Base-by-base conservation (phyloP, 2,329 filamentous ascomycete genomes). In the Ophiostoma perfectum region DNA sequence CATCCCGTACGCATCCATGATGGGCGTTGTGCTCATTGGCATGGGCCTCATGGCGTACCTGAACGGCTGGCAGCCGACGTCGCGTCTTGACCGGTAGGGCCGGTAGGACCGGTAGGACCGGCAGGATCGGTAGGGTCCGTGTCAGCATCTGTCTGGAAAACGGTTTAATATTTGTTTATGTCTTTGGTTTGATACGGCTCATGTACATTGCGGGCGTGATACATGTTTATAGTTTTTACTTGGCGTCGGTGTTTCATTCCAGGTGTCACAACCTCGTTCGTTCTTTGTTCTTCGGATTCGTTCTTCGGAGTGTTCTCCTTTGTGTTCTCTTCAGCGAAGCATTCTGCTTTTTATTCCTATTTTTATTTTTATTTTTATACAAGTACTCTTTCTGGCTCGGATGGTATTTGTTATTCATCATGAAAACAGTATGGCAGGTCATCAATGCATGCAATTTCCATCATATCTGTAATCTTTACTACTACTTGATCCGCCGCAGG, bases 1-100 rank as follows among this genome's bases (percentile, higher is more conserved):
- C 68, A 81, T 91, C 69, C 91, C 91, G 16, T 94, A 93, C 75
- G 89, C 90, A 55, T 93, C 90, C 1, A 92, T 94, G 85, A 79
- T 95, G 63, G 90, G 91, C 11, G 91, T 95, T 44, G 91, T 95
- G 39, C 78, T 95, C 68, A 80, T 95, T 70, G 91, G 91, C 44
- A 89, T 95, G 80, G 90, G 91, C 14, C 77, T 95, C 72, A 95
- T 95, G 91, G 90, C 90, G 58, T 93, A 93, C 78, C 83, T 95
- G 73, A 95, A 95, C 75, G 89, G 90, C 66, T 94, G 90, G 90
- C 90, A 92, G 74, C 75, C 80, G 41, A 78, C 81, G 68, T 76
- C 69, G 38, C 78, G 76, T 66, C 70, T 78, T 62, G 76, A 78
- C 49, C 76, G 74, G 67, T 80, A 67, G 52, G 5, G 16, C 64